phyloP scores from a whole-genome alignment of 306 rosid genomes.

The Glycyrrhiza uralensis region DNA sequence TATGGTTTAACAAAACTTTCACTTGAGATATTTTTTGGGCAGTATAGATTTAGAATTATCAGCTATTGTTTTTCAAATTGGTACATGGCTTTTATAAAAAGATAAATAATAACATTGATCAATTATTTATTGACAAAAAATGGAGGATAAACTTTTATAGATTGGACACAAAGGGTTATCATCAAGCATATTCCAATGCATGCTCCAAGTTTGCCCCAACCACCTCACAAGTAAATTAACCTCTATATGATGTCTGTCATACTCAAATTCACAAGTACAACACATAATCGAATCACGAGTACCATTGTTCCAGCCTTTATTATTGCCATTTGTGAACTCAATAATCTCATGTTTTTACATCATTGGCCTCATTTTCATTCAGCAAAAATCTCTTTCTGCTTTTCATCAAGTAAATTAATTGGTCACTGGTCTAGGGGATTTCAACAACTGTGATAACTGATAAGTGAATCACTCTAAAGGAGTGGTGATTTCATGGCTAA shows the following conservation, averaged over 20 bases:
- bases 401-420: neutral
- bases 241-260: too few species aligned
- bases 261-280: too few species aligned
- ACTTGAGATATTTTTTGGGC: neutral
- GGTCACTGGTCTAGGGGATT: neutral
- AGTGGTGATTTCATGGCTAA: neutral
- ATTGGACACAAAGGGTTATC: neutral
- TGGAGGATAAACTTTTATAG: neutral
- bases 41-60: neutral
- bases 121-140: too few species aligned
- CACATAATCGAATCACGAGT: too few species aligned
- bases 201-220: neutral
- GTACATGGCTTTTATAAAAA: neutral
- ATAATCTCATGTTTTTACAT: too few species aligned
- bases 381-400: neutral
- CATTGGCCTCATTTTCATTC: neutral
- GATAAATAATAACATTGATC: too few species aligned
- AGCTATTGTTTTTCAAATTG: neutral
- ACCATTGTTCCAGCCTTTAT: too few species aligned
- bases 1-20: neutral
- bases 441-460: neutral
- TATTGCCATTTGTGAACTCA: too few species aligned
- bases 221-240: too few species aligned
- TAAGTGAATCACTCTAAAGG: neutral
- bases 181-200: neutral